These are phyloP conservation scores for Picea glauca DNA, from an alignment of 75 land plant genomes.

Conservation along the genomic window DNA sequence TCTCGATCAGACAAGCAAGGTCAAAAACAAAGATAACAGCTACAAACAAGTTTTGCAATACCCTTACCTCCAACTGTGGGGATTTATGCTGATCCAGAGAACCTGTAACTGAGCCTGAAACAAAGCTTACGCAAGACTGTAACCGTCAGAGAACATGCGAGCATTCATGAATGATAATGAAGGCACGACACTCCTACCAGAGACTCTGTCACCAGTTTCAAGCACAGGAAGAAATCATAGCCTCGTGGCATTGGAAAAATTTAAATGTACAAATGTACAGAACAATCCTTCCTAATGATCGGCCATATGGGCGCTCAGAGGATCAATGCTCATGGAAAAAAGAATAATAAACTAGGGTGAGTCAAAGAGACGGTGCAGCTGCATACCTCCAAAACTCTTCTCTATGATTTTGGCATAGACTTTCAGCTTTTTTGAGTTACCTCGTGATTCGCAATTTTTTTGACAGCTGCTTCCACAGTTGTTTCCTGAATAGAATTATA, in stretches of 20 bases:
- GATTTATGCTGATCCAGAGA: no score
- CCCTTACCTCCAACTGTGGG: no score
- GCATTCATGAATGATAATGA: no score
- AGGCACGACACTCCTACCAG: no score
- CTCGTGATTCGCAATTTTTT: background rate
- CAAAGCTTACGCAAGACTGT: no score
- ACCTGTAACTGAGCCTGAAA: no score
- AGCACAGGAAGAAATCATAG: background rate
- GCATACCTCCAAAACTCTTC: background rate
- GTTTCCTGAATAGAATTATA: background rate
- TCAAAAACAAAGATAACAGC: no score
- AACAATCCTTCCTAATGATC: background rate
- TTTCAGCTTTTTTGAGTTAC: background rate
- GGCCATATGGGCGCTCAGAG: background rate
- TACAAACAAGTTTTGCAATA: no score
- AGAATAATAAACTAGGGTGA: background rate
- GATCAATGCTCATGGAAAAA: background rate
- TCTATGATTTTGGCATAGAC: background rate
- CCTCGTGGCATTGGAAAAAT: background rate
- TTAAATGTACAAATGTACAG: background rate
- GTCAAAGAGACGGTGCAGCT: no score
- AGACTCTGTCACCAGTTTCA: background rate
- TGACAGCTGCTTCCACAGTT: conserved; percentile 1
- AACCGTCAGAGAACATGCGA: no score
- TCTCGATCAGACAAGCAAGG: background rate